phyloP scores from a whole-genome alignment of 768 basidiomycete species.

The Basidioascus undulatus region DNA sequence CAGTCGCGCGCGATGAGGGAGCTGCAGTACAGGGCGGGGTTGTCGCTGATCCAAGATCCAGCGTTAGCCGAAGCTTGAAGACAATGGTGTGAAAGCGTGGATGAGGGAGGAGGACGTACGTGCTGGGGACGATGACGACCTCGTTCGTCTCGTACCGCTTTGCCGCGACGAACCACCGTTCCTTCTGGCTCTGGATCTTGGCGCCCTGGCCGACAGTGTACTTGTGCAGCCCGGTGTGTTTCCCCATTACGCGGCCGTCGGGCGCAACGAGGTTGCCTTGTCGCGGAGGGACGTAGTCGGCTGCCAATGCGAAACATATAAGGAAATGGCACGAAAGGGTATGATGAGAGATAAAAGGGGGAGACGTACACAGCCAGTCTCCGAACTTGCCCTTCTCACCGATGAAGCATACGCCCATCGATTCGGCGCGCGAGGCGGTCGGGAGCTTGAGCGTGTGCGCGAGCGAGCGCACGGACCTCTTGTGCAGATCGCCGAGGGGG shows the following conservation, averaged over 20 bases:
- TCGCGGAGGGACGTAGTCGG: constrained; percentile 44
- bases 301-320: too few relatives aligned
- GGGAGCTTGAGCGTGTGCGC: constrained; percentile 38
- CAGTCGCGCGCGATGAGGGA: constrained; percentile 26
- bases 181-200: too few relatives aligned
- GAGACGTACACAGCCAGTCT: constrained; percentile 40
- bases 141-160: constrained; percentile 42
- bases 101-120: constrained; percentile 22
- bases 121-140: constrained; percentile 51
- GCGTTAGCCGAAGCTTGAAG: background rate
- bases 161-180: constrained; percentile 45
- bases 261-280: constrained; percentile 45
- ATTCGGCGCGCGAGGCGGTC: constrained; percentile 53
- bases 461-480: constrained; percentile 45
- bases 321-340: background rate
- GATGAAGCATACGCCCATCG: constrained; percentile 88
- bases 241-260: constrained; percentile 30
- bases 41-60: constrained; percentile 24
- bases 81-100: too few relatives aligned
- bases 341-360: background rate
- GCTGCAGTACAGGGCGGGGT: constrained; percentile 29
- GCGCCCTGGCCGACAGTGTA: constrained; percentile 71
- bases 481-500: constrained; percentile 42
- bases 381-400: constrained; percentile 52
- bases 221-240: constrained; percentile 55